Percentiles rank a stretch among this genome's conserved stretches.
phyloP scores from a whole-genome alignment of 73 alveolate genomes.

The Paramecium octaurelia region DNA sequence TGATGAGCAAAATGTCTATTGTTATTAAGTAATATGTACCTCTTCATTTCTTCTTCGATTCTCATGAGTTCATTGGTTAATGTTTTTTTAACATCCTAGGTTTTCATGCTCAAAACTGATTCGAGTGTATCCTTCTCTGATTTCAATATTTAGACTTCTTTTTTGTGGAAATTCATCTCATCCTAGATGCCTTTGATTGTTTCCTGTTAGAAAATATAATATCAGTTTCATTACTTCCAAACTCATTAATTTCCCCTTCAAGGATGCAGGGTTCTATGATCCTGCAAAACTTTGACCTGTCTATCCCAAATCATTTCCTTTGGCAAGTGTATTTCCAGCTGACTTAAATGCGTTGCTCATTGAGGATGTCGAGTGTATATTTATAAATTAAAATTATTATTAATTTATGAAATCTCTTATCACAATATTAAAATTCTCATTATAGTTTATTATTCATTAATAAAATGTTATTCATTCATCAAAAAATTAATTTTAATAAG shows the following conservation, averaged over 20 bases:
- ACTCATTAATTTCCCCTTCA: constrained; percentile 69
- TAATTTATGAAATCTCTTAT: not conserved
- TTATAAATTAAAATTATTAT: not conserved
- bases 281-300: constrained; percentile 62
- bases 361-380: not conserved
- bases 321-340: constrained; percentile 42
- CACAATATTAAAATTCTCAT: not conserved
- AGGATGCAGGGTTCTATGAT: constrained; percentile 76
- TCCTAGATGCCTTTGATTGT: constrained; percentile 86
- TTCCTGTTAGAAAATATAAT: constrained; percentile 59
- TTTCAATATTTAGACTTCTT: constrained; percentile 85
- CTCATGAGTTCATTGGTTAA: constrained; percentile 85
- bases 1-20: constrained; percentile 72
- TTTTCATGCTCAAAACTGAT: constrained; percentile 91
- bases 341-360: constrained; percentile 31
- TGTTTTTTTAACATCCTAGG: constrained; percentile 94
- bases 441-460: not conserved
- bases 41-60: constrained; percentile 96
- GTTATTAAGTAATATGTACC: not conserved
- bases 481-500: not conserved
- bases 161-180: constrained; percentile 93
- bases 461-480: not conserved
- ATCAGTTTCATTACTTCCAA: constrained; percentile 57
- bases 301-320: constrained; percentile 34
- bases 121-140: constrained; percentile 95